Base-by-base conservation (phyloP, 108 stramenopile species). In the Phaeodactylum tricornutum region DNA sequence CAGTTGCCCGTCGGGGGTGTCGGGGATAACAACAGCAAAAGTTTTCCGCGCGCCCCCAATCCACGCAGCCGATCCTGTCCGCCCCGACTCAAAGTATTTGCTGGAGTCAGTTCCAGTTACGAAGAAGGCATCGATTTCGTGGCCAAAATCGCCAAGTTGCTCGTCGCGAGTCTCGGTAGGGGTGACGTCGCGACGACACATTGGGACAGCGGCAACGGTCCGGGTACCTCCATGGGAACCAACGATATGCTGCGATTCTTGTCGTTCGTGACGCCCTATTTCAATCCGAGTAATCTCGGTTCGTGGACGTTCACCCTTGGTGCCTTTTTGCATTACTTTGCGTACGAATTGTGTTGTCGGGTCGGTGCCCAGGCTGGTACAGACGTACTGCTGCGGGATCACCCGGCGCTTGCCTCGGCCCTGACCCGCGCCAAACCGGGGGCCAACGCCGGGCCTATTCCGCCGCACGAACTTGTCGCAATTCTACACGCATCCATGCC, bases 101-200 rank as follows among this genome's bases (percentile, higher is more conserved):
- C 70, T 12, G 81, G 84, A 30, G 56, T 51, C 11, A 62, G 64
- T 16, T 70, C 72, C 16, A 71, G 62, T 12, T 87, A 89, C 43
- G 83, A 87, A 57, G 85, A 89, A 55, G 84, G 88, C 0, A 81
- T 86, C 48, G 81, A 86, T 55, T 86, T 88, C 66, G 82, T 87
- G 0, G 78, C 74, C 4, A 86, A 73, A 49, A 45, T 93, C 36
- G 57, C 84, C 1, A 93, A 88, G 52, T 53, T 93, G 23, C 44
- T 88, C 26, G 78, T 89, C 44, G 66, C 76, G 56, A 79, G 81
- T 29, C 42, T 86, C 36, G 89, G 89, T 7, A 36, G 43, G 15
- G 53, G 59, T 20, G 41, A 47, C 20, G 38, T 23, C 1, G 23
- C 31, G 19, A 23, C 47, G 23, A n/a, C n/a, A n/a, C n/a, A n/a